These are phyloP conservation scores for Fistulifera solaris DNA, from an alignment of 108 stramenopile species.

Conservation along the genomic window DNA sequence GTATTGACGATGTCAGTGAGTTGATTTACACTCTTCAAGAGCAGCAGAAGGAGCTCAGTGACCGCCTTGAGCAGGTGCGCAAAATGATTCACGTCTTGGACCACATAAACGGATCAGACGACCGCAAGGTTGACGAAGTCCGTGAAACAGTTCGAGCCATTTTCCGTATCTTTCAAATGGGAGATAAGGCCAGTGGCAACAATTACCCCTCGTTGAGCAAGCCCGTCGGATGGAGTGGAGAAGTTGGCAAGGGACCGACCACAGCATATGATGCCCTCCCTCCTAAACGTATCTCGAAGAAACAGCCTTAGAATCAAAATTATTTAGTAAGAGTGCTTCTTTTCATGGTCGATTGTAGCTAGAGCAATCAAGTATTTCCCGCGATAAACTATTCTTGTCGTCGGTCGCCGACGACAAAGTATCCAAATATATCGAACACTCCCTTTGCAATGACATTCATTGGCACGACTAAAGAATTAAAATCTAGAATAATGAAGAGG, in stretches of 20 bases:
- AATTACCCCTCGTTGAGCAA: slow-evolving; percentile 56
- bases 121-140: slow-evolving; percentile 53
- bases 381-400: too few relatives aligned
- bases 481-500: too few relatives aligned
- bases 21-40: slow-evolving; percentile 51
- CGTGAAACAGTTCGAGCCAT: slow-evolving; percentile 66
- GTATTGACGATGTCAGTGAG: slow-evolving; percentile 51
- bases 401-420: too few relatives aligned
- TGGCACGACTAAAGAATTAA: too few relatives aligned
- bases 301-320: background rate
- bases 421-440: too few relatives aligned
- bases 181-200: slow-evolving; percentile 66
- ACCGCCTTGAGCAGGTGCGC: slow-evolving; percentile 46
- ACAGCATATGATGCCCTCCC: slow-evolving; percentile 64
- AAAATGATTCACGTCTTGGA: slow-evolving; percentile 47
- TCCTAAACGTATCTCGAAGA: slow-evolving; percentile 21
- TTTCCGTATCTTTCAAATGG: slow-evolving; percentile 53
- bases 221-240: slow-evolving; percentile 61
- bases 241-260: slow-evolving; percentile 61
- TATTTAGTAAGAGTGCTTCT: background rate
- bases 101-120: slow-evolving; percentile 29
- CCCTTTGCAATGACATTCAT: too few relatives aligned
- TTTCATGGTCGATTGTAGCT: too few relatives aligned
- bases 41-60: slow-evolving; percentile 53
- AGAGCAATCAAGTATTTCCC: too few relatives aligned